A percentile compares a stretch with the other conserved stretches of the same genome.
phyloP scores from a whole-genome alignment of 768 basidiomycete genomes.

The Kwoniella mangroviensis region DNA sequence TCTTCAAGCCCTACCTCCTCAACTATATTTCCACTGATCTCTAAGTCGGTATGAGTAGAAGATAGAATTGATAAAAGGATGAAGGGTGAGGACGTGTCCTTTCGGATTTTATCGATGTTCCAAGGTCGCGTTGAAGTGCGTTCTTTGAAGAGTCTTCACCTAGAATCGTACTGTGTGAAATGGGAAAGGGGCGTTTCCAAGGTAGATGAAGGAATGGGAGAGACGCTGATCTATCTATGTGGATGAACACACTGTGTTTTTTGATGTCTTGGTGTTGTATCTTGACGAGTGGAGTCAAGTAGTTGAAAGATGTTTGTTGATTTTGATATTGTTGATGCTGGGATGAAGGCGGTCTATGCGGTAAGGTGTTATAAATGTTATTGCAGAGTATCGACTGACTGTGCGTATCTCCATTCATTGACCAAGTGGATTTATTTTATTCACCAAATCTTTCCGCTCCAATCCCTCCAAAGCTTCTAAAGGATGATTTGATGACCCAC shows the following conservation, averaged over 20 bases:
- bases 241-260: not conserved
- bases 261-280: not conserved
- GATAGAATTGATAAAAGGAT: not conserved
- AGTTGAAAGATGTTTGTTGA: not conserved
- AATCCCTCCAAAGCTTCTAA: not conserved
- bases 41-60: not conserved
- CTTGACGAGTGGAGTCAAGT: not conserved
- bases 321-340: not conserved
- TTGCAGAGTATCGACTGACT: not conserved
- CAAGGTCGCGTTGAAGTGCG: not conserved
- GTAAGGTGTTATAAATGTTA: not conserved
- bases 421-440: not conserved
- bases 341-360: not conserved
- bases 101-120: not conserved
- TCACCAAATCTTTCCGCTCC: not conserved
- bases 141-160: not conserved
- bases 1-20: constrained; percentile 4
- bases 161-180: not conserved
- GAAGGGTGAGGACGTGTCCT: not conserved
- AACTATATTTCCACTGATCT: not conserved
- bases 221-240: constrained; percentile 3
- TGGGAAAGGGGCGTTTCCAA: not conserved
- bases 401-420: not conserved
- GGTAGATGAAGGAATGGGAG: not conserved
- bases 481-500: not conserved